Conservation (phyloP, 2,329 filamentous ascomycete genomes). For the Fusarium nelsonii region DNA sequence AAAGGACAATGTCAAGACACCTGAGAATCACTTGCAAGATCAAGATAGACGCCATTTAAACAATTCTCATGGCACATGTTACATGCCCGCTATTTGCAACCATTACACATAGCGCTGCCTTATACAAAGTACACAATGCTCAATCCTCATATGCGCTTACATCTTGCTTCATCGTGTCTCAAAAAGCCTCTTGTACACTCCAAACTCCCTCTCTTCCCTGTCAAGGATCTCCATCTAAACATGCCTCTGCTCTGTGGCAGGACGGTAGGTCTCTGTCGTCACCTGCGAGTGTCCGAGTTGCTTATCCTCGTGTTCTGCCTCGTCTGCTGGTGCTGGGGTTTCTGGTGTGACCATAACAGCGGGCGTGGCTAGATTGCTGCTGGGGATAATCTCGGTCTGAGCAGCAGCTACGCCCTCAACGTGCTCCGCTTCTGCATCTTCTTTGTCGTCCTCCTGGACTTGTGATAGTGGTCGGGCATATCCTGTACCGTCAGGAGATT, state of each 20-base stretch:
- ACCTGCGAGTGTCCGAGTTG: conserved; percentile 58
- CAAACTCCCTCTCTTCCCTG: conserved; percentile 48
- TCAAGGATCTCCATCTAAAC: conserved; percentile 15
- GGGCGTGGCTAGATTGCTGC: conserved; percentile 50
- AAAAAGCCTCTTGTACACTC: conserved; percentile 6
- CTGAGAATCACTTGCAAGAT: conserved; percentile 43
- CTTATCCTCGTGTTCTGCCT: conserved; percentile 56
- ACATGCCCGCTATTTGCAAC: conserved; percentile 28
- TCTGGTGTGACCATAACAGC: conserved; percentile 64
- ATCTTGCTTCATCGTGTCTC: conserved; percentile 5
- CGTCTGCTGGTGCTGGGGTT: conserved; percentile 57
- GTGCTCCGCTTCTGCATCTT: conserved; percentile 51
- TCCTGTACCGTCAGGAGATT: conserved; percentile 37
- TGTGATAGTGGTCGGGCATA: conserved; percentile 52
- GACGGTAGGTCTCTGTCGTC: conserved; percentile 45
- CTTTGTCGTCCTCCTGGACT: conserved; percentile 55
- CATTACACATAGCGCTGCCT: conserved; percentile 27
- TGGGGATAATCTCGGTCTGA: conserved; percentile 9
- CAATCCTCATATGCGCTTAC: conserved; percentile 4
- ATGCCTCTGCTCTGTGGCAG: background rate
- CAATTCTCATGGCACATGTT: conserved; percentile 28
- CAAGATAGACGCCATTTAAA: background rate
- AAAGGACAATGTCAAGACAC: background rate
- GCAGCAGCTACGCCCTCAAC: conserved; percentile 41
- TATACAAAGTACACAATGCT: conserved; percentile 47